Conservation (phyloP, 495 filamentous ascomycete genomes). For the Sordaria brevicollis region DNA sequence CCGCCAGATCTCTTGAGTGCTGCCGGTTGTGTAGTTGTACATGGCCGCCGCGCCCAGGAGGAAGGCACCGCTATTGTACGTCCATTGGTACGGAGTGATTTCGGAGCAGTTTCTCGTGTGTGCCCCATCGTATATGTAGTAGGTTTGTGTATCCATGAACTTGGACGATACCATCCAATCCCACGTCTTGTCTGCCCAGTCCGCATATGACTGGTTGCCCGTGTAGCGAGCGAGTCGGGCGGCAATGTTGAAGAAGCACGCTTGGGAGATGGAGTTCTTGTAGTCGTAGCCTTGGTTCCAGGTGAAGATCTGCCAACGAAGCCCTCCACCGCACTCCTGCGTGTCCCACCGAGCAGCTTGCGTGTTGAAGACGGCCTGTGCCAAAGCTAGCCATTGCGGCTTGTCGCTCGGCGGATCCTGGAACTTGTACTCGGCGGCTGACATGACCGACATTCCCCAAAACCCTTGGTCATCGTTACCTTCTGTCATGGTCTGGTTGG, state of each 20-base stretch:
- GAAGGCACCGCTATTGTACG: constrained; percentile 62
- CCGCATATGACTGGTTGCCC: constrained; percentile 54
- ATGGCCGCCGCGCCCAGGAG: constrained; percentile 62
- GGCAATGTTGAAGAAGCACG: constrained; percentile 60
- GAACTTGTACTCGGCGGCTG: constrained; percentile 53
- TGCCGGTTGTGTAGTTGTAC: constrained; percentile 48
- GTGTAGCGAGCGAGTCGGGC: constrained; percentile 63
- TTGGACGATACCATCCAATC: constrained; percentile 49
- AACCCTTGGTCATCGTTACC: constrained; percentile 62
- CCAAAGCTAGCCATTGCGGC: constrained; percentile 69
- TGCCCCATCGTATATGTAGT: constrained; percentile 51
- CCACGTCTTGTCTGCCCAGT: constrained; percentile 63
- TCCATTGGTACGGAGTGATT: constrained; percentile 47
- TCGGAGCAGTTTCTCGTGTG: constrained; percentile 40
- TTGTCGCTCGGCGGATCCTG: constrained; percentile 45
- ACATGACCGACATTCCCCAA: constrained; percentile 59
- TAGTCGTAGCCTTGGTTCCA: constrained; percentile 72
- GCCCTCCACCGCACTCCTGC: constrained; percentile 57
- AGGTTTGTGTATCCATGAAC: constrained; percentile 34
- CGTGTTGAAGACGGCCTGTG: constrained; percentile 70
- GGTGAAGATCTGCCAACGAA: constrained; percentile 75
- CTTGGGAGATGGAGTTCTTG: constrained; percentile 66
- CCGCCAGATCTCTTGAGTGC: constrained; percentile 41
- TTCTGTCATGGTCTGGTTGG: constrained; percentile 49
- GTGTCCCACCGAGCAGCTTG: constrained; percentile 60